Percentiles rank a stretch among this genome's conserved stretches.
Conservation (phyloP, 1,284 basidiomycete genomes). For the Neolentinus lepideus region DNA sequence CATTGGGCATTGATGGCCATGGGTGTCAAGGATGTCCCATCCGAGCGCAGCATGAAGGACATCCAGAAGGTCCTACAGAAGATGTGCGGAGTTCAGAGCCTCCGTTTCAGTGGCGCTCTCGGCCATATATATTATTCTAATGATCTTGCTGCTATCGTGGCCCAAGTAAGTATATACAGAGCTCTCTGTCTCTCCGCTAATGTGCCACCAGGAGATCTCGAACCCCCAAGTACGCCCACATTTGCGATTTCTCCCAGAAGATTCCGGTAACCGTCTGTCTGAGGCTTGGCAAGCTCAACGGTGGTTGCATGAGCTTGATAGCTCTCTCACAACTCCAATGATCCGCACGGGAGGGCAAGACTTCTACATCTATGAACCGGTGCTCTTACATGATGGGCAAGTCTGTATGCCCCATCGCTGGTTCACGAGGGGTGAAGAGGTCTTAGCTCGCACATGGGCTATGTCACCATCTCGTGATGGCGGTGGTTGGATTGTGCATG, state of each 20-base stretch:
- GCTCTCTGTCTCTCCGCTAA: not conserved
- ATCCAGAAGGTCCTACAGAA: conserved; percentile 20
- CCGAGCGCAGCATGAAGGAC: conserved; percentile 15
- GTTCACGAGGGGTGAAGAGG: conserved; percentile 18
- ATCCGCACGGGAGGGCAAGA: conserved; percentile 16
- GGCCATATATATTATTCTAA: conserved; percentile 28
- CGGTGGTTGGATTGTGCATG: not conserved
- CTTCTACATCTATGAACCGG: conserved; percentile 25
- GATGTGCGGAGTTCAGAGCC: conserved; percentile 20
- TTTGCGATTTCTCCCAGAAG: conserved; percentile 24
- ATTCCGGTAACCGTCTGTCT: conserved; percentile 13
- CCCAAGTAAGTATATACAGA: conserved; percentile 19
- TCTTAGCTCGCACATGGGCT: too few species aligned
- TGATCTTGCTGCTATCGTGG: conserved; percentile 21
- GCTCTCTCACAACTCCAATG: conserved; percentile 21
- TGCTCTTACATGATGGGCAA: conserved; percentile 12
- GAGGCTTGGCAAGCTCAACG: conserved; percentile 19
- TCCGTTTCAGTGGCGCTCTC: conserved; percentile 22
- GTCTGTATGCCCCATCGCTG: conserved; percentile 23
- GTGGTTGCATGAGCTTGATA: conserved; percentile 19
- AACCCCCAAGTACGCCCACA: conserved; percentile 17
- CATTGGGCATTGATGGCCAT: conserved; percentile 5
- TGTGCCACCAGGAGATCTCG: conserved; percentile 21
- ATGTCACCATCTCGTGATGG: too few species aligned
- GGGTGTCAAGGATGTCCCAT: conserved; percentile 22